Conservation (phyloP, 441 rosid genomes). For the Rhodomyrtus psidioides region DNA sequence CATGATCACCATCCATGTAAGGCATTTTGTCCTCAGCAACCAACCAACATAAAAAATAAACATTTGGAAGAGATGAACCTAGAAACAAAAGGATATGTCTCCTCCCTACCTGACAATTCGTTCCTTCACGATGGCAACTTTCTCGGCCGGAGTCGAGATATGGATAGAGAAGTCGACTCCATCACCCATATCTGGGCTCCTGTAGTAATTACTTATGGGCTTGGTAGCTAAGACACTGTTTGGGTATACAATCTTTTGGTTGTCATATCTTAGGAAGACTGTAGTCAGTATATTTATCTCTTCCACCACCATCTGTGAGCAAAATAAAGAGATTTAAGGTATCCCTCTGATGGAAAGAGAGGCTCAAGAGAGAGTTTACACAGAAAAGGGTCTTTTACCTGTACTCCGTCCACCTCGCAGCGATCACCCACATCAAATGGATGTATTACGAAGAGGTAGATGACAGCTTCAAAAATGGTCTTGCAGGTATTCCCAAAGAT, state of each 20-base stretch:
- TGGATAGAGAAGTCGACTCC: not conserved
- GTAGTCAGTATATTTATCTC: not conserved
- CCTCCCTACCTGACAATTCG: not conserved
- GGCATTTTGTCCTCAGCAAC: not conserved
- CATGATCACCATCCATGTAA: not conserved
- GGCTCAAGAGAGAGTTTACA: not conserved
- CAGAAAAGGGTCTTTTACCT: not conserved
- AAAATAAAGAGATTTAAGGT: not conserved
- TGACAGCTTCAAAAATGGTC: not conserved
- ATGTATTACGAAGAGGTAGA: not conserved
- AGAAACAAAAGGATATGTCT: not conserved
- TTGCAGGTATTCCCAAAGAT: slow-evolving; percentile 6
- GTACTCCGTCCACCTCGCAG: not conserved
- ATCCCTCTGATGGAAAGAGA: not conserved
- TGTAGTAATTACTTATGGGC: not conserved
- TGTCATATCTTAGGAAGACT: not conserved
- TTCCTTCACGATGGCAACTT: not conserved
- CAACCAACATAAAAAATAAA: not conserved
- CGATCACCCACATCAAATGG: not conserved
- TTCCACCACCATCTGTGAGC: not conserved
- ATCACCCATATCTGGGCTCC: slow-evolving; percentile 1
- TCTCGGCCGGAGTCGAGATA: not conserved
- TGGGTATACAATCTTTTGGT: not conserved
- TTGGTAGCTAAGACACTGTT: not conserved
- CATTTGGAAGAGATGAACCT: not conserved